Evolutionary conservation across 768 basidiomycete genomes (phyloP).

Genomic region (Leccinum ochraceum): DNA sequence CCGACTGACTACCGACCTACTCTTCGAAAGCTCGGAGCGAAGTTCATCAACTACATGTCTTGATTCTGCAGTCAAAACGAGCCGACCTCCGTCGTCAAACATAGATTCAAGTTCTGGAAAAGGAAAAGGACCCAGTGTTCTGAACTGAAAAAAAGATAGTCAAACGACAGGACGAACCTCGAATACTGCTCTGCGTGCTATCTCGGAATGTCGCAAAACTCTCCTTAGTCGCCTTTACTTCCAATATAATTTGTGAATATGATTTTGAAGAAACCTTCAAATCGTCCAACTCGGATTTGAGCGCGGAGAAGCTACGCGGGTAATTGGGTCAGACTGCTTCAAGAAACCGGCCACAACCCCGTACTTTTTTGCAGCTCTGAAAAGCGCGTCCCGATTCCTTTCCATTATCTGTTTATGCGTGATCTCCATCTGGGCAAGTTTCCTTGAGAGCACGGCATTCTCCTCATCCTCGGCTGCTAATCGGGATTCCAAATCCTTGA

Average conservation of each 20-base stretch:
- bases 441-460: conserved; percentile 10
- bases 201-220: conserved; percentile 29
- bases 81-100: conserved; percentile 28
- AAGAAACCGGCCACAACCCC: not conserved
- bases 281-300: conserved; percentile 32
- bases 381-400: conserved; percentile 21
- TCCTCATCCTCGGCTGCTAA: conserved; percentile 21
- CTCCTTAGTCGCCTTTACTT: conserved; percentile 29
- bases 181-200: conserved; percentile 21
- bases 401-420: conserved; percentile 14
- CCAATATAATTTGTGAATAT: conserved; percentile 22
- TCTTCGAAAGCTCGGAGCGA: conserved; percentile 36
- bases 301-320: conserved; percentile 26
- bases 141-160: not conserved
- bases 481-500: conserved; percentile 20
- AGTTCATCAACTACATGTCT: conserved; percentile 35
- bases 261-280: conserved; percentile 28
- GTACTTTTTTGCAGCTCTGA: conserved; percentile 23
- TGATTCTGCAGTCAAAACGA: conserved; percentile 28
- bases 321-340: conserved; percentile 1
- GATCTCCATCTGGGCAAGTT: conserved; percentile 16
- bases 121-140: not conserved
- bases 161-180: conserved; percentile 23
- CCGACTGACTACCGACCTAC: conserved; percentile 23
- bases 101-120: conserved; percentile 31